Evolutionary conservation across 192 early-diverging fungal species (phyloP), one percentile per base, ranked within the genome.

Genomic region (Physocladia obscura): DNA sequence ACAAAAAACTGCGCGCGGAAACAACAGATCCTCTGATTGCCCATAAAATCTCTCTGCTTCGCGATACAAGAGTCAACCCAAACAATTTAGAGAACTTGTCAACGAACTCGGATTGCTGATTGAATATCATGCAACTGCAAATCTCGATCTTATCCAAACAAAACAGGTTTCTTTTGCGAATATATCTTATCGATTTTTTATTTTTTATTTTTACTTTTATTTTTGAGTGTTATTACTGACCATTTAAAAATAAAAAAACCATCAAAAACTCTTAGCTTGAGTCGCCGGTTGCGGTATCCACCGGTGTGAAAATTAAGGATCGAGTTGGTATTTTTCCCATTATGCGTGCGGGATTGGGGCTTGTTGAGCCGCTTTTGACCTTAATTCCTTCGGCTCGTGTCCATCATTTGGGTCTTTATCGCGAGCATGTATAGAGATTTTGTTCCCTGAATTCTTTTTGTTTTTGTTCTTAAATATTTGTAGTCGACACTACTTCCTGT

Each of bases 401-500:
- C 34, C 84, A 89, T 35, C 93, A 94, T 73, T 63, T 94, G 17
- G 93, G 93, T 8, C 69, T 94, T 21, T 94, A 87, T 77, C 78
- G 93, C 62, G 93, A 94, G 71, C 65, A 68, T 37, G 65, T 68
- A 88, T 79, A 79, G 79, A 81, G 35, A 54, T 13, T 37, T 22
- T 22, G 0, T 70, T 30, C 1, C 15, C 36, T 59, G n/a, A 1
- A 39, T 11, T 1, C 35, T 37, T n/a, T 40, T 37, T 34, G 15
- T 13, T 47, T 47, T 38, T 62, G 11, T 67, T 32, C 51, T 37
- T n/a, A 52, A 31, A 15, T 63, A 11, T 13, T 19, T 35, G 4
- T 50, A 87, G 81, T 60, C 85, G 3, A 89, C 91, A 1, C 79
- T 93, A 39, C 85, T 88, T 68, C 93, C 93, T 4, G 91, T 94